A percentile compares a stretch with the other conserved stretches of the same genome.
These are phyloP conservation scores for Bruguiera parviflora DNA, from an alignment of 345 rosid genomes.

Conservation along the genomic window DNA sequence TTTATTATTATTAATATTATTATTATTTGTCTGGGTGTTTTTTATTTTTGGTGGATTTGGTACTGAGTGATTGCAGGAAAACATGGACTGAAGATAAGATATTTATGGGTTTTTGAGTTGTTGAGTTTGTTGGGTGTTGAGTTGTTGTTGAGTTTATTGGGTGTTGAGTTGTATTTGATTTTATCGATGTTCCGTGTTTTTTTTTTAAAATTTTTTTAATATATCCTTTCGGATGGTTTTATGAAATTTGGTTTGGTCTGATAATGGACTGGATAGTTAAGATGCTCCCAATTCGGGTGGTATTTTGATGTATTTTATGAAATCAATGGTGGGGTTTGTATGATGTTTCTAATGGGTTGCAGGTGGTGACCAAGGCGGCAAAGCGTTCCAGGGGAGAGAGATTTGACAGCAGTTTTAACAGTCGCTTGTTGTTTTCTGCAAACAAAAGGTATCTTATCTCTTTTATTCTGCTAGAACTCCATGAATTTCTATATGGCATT, in stretches of 20 bases:
- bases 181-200: background rate
- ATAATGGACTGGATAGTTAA: background rate
- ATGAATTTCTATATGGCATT: no score
- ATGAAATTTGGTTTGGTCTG: background rate
- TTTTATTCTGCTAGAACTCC: no score
- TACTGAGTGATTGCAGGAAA: background rate
- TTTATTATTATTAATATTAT: no score
- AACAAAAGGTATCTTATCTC: constrained; percentile 29
- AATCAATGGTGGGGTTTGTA: background rate
- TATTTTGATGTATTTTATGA: background rate
- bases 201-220: background rate
- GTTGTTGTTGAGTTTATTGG: background rate
- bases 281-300: background rate
- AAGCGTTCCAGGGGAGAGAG: constrained; percentile 31
- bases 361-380: constrained; percentile 29
- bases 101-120: background rate
- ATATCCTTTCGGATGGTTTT: background rate
- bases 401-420: constrained; percentile 15
- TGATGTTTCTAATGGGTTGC: constrained; percentile 6
- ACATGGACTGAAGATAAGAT: background rate
- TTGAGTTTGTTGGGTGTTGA: background rate
- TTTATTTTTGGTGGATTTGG: background rate
- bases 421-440: constrained; percentile 1
- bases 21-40: background rate
- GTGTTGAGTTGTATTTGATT: background rate